Evolutionary conservation across 2,329 filamentous ascomycete genomes (phyloP).

Genomic region (Blastomyces silverae): DNA sequence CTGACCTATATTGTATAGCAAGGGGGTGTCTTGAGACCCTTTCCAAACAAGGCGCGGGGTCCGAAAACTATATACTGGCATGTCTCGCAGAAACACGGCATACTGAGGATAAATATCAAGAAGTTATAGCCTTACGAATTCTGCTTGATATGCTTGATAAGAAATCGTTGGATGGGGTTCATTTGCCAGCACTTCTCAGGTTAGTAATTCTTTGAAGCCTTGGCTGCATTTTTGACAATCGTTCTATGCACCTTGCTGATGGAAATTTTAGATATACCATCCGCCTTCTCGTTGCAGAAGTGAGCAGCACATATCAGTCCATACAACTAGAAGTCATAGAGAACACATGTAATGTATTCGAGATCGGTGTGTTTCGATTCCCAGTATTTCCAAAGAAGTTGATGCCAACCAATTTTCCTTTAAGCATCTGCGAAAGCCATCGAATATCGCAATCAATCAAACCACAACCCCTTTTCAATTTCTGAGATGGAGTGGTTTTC

Average conservation of each 20-base stretch:
- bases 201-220: conserved; percentile 38
- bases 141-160: conserved; percentile 53
- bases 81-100: conserved; percentile 72
- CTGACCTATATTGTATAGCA: conserved; percentile 38
- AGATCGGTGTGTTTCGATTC: conserved; percentile 38
- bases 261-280: conserved; percentile 36
- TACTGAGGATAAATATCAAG: conserved; percentile 54
- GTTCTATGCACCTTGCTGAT: neutral
- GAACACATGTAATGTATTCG: conserved; percentile 53
- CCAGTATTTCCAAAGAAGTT: neutral
- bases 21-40: conserved; percentile 58
- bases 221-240: neutral
- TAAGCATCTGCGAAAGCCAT: conserved; percentile 43
- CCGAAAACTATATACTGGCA: conserved; percentile 64
- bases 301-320: conserved; percentile 32
- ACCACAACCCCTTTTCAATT: conserved; percentile 50
- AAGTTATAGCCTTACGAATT: conserved; percentile 53
- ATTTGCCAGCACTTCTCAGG: conserved; percentile 59
- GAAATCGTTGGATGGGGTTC: conserved; percentile 43
- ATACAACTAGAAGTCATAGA: conserved; percentile 26
- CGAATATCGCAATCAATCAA: conserved; percentile 36
- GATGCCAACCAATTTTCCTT: conserved; percentile 6
- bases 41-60: conserved; percentile 46
- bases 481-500: conserved; percentile 77
- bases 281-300: conserved; percentile 41